Percentiles rank a stretch among this genome's conserved stretches.
phyloP scores from a whole-genome alignment of 208 protist genomes.

The Wallacemonas collosoma region DNA sequence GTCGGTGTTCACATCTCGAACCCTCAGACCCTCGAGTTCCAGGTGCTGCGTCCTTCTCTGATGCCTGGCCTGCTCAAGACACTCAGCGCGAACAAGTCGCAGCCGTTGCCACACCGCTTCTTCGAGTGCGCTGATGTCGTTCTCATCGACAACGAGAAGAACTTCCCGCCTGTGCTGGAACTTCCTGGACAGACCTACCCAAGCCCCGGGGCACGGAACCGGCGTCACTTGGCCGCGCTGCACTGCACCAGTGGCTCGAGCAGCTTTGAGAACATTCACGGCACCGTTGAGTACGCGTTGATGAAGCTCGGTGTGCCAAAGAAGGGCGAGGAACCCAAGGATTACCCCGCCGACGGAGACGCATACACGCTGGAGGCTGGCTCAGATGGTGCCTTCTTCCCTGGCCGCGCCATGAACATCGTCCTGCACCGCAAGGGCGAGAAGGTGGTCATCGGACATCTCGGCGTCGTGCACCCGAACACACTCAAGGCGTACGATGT shows the following conservation, averaged over 20 bases:
- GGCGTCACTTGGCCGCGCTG: constrained; percentile 85
- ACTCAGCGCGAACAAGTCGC: constrained; percentile 89
- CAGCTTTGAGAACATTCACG: constrained; percentile 86
- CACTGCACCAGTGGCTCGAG: constrained; percentile 76
- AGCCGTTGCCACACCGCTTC: constrained; percentile 93
- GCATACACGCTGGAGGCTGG: constrained; percentile 58
- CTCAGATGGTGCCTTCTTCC: constrained; percentile 90
- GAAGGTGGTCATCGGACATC: constrained; percentile 60
- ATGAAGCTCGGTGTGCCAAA: constrained; percentile 71
- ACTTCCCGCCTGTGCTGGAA: constrained; percentile 87
- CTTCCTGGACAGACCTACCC: constrained; percentile 40
- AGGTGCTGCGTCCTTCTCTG: constrained; percentile 93
- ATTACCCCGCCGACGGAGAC: constrained; percentile 30
- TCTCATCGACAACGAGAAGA: constrained; percentile 81
- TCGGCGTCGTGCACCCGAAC: constrained; percentile 90
- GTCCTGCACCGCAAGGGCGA: constrained; percentile 67
- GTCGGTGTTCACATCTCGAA: constrained; percentile 92
- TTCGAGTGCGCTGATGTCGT: constrained; percentile 98
- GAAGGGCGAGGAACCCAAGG: constrained; percentile 23
- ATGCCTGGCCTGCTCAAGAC: constrained; percentile 97
- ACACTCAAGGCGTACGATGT: constrained; percentile 94
- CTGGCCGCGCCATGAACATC: constrained; percentile 87
- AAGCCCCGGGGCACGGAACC: constrained; percentile 89
- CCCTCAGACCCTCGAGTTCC: constrained; percentile 95
- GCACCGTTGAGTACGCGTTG: constrained; percentile 66